Evolutionary conservation across 306 rosid species (phyloP).

Genomic region (Boehmeria nivea): DNA sequence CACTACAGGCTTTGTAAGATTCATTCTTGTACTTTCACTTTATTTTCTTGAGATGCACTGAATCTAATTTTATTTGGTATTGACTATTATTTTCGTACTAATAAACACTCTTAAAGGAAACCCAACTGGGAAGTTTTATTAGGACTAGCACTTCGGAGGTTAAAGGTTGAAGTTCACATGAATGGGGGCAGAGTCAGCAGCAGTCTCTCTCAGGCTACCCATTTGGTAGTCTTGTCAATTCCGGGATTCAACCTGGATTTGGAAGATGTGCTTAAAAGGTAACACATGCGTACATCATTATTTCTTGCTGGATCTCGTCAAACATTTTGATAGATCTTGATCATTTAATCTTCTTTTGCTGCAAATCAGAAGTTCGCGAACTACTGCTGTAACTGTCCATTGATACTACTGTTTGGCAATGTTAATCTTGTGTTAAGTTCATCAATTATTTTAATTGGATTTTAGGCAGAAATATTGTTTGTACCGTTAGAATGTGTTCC

Average conservation of each 20-base stretch:
- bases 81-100: conserved; percentile 14
- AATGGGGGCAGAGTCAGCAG: conserved; percentile 68
- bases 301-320: no score
- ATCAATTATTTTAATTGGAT: no score
- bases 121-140: conserved; percentile 49
- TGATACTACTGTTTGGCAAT: no score
- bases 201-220: conserved; percentile 57
- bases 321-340: no score
- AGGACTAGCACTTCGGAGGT: conserved; percentile 49
- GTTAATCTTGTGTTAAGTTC: no score
- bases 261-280: conserved; percentile 50
- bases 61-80: not conserved
- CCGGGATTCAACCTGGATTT: conserved; percentile 39
- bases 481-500: no score
- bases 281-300: not conserved
- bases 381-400: no score
- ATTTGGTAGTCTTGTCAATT: conserved; percentile 46
- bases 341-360: no score
- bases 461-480: no score
- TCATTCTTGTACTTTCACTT: not conserved
- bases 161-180: conserved; percentile 62
- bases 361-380: no score
- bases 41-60: not conserved
- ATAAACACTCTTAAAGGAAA: conserved; percentile 40
- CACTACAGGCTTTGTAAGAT: conserved; percentile 58